Evolutionary conservation across 805 yeast genomes (phyloP).

Genomic region (Barnettozyma sucrosica): DNA sequence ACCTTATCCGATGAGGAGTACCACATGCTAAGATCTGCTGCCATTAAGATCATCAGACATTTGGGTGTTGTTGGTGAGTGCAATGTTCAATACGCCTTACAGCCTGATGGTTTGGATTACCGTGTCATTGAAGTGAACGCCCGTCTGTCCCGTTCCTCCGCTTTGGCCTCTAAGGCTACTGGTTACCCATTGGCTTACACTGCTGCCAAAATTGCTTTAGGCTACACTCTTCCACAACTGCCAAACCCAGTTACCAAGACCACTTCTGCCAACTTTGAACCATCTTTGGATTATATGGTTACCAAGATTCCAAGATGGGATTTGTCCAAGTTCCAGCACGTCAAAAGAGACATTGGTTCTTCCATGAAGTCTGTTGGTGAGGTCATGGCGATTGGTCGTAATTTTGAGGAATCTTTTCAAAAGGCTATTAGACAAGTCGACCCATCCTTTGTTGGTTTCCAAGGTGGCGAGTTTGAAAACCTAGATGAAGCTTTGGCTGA

Average conservation of each 20-base stretch:
- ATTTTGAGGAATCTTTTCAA: conserved; percentile 95
- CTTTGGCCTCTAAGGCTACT: conserved; percentile 96
- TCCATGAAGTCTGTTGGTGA: conserved; percentile 99
- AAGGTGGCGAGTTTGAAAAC: conserved; percentile 75
- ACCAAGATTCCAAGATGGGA: conserved; percentile 99
- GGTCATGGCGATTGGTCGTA: conserved; percentile 98
- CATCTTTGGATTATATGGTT: conserved; percentile 93
- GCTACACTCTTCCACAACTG: conserved; percentile 89
- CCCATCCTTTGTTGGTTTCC: conserved; percentile 86
- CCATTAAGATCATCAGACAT: conserved; percentile 95
- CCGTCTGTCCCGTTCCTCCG: conserved; percentile 93
- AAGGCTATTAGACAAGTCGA: conserved; percentile 96
- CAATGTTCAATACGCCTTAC: conserved; percentile 94
- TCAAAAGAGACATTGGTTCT: conserved; percentile 87
- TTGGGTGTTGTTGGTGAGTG: conserved; percentile 99
- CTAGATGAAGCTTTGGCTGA: conserved; percentile 71
- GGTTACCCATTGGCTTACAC: conserved; percentile 98
- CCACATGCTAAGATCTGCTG: conserved; percentile 96
- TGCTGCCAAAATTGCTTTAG: conserved; percentile 95
- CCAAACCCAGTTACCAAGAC: conserved; percentile 96
- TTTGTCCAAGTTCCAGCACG: conserved; percentile 90
- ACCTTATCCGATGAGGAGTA: conserved; percentile 95
- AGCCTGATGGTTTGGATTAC: conserved; percentile 92
- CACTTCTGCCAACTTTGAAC: conserved; percentile 95
- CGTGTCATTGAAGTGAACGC: conserved; percentile 98